Conservation (phyloP, 148 eudicot genomes). For the Limonium bicolor region DNA sequence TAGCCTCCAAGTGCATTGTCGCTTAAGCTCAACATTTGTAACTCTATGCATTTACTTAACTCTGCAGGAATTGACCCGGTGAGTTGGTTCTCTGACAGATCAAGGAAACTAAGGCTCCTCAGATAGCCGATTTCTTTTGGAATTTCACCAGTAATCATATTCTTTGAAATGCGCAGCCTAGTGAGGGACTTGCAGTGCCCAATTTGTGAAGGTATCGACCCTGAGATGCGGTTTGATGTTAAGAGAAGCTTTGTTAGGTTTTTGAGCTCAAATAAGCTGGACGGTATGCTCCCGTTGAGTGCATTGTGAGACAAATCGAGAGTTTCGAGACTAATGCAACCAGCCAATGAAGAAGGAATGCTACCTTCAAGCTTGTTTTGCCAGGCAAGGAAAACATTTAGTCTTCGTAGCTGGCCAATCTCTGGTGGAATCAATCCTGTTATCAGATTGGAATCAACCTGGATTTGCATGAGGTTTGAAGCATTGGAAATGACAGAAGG, state of each 20-base stretch:
- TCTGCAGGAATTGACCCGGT: slow-evolving; percentile 51
- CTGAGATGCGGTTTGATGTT: slow-evolving; percentile 63
- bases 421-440: slow-evolving; percentile 59
- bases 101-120: slow-evolving; percentile 48
- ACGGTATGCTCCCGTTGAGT: slow-evolving; percentile 52
- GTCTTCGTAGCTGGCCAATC: slow-evolving; percentile 33
- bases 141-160: slow-evolving; percentile 49
- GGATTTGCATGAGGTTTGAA: slow-evolving; percentile 42
- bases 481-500: slow-evolving; percentile 59
- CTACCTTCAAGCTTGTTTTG: slow-evolving; percentile 63
- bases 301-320: slow-evolving; percentile 73
- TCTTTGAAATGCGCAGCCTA: slow-evolving; percentile 47
- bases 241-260: slow-evolving; percentile 65
- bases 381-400: slow-evolving; percentile 67
- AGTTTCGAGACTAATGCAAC: slow-evolving; percentile 52
- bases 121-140: slow-evolving; percentile 63
- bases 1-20: slow-evolving; percentile 45
- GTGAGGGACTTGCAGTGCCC: slow-evolving; percentile 47
- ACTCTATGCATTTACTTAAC: slow-evolving; percentile 37
- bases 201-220: slow-evolving; percentile 60
- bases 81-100: slow-evolving; percentile 46
- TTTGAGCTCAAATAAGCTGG: slow-evolving; percentile 42
- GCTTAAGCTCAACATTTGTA: slow-evolving; percentile 68
- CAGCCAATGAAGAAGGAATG: slow-evolving; percentile 45
- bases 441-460: slow-evolving; percentile 65